Base-by-base conservation (phyloP, 2,329 filamentous ascomycete species). In the Alternaria arbusti region DNA sequence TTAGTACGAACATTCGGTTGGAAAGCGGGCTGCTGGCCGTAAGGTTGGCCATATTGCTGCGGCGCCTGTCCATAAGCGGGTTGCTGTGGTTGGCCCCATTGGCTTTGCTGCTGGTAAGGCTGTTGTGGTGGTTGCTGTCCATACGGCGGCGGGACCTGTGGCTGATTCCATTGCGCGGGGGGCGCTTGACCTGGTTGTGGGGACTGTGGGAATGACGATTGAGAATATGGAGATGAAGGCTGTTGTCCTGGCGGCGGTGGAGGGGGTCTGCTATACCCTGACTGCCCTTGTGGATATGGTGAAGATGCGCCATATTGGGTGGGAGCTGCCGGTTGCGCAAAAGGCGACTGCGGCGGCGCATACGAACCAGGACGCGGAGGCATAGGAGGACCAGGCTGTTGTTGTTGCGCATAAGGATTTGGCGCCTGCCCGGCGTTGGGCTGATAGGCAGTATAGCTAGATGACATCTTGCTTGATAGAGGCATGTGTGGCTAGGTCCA, bases 291-390 rank as follows among this genome's bases (percentile, higher is more conserved):
- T 55, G 77, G 74, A 64, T 80, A 80, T 3, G 81, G 80, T 56
- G 72, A 72, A 8, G 78, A 74, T 58, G 75, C 54, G 43, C 70
- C 76, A 74, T 85, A 85, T 44, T 61, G 72, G 54, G 50, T 69
- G 74, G 64, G 79, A 76, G 56, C 70, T 71, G 54, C 54, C 6
- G 75, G 73, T 61, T 81, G 81, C 45, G 81, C 76, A 59, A 82
- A 82, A 51, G 81, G 79, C 57, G 83, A 82, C 62, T 82, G 80
- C 46, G 80, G 79, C 45, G 78, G 74, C 43, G 78, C 74, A 55
- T 73, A 72, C 25, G 76, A 79, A 60, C 76, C 76, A 28, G 78
- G 78, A 54, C 78, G 76, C 23, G 69, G 70, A 62, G 79, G 75
- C 61, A 80, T 65, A 30, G 76, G 70, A 17, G 76, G 69, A 25